These are phyloP conservation scores for Saccharum hybrid DNA, from an alignment of 202 grass and related monocot species.

Conservation along the genomic window DNA sequence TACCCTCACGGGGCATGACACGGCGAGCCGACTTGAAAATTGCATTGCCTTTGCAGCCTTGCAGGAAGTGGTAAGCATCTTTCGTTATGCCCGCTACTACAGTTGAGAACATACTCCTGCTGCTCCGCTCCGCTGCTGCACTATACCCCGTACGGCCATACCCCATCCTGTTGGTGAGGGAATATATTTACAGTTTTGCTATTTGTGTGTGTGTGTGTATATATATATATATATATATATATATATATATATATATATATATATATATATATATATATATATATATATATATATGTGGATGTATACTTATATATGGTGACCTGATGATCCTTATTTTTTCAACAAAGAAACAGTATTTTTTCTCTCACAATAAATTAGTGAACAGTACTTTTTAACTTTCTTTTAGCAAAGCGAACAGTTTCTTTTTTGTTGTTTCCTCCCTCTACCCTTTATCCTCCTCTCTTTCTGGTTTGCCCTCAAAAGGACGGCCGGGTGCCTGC, in stretches of 20 bases:
- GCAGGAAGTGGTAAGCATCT: conserved; percentile 32
- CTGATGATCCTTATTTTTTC: not conserved
- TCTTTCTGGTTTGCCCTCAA: not conserved
- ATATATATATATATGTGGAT: too few relatives aligned
- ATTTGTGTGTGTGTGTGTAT: too few relatives aligned
- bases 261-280: too few relatives aligned
- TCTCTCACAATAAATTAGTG: too few relatives aligned
- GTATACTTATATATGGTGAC: not conserved
- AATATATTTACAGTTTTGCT: too few relatives aligned
- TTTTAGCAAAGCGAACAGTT: too few relatives aligned
- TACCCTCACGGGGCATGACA: not conserved
- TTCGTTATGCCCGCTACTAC: conserved; percentile 5
- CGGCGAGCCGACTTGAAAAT: not conserved
- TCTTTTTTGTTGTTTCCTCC: not conserved
- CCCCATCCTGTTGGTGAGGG: too few relatives aligned
- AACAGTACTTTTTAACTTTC: too few relatives aligned
- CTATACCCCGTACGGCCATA: not conserved
- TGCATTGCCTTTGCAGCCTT: not conserved
- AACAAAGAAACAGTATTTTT: too few relatives aligned
- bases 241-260: too few relatives aligned
- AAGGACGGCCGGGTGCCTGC: not conserved
- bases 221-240: too few relatives aligned
- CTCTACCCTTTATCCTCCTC: not conserved
- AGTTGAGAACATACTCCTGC: conserved; percentile 22
- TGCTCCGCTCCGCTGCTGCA: not conserved